These are phyloP conservation scores for Tarenaya hassleriana DNA, from an alignment of 345 rosid genomes.

Conservation along the genomic window DNA sequence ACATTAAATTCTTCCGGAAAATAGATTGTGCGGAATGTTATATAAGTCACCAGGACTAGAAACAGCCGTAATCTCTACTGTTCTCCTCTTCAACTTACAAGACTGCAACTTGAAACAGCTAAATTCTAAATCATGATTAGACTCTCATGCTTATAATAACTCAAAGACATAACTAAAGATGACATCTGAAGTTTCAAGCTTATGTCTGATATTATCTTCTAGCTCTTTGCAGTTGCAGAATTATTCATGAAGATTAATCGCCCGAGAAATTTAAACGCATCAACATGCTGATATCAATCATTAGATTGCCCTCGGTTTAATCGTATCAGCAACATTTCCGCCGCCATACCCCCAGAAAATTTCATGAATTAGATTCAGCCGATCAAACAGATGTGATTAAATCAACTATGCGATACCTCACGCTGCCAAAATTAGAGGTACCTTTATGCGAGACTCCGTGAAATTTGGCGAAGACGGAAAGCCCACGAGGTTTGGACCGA, in stretches of 20 bases:
- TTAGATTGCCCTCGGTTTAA: no score
- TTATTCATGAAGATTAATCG: no score
- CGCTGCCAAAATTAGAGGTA: conserved; percentile 5
- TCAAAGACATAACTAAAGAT: background rate
- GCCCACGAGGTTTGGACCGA: conserved; percentile 30
- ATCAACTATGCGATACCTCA: background rate
- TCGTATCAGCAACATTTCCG: no score
- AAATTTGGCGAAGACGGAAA: conserved; percentile 27
- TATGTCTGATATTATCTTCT: no score
- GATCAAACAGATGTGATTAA: background rate
- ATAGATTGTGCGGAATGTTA: background rate
- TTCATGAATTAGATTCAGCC: background rate
- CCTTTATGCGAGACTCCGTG: conserved; percentile 35
- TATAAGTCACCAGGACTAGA: conserved; percentile 3
- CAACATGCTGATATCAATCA: no score
- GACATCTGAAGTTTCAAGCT: background rate
- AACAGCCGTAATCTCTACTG: no score
- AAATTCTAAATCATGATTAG: background rate
- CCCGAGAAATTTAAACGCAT: no score
- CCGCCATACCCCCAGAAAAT: background rate
- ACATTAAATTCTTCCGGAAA: conserved; percentile 2
- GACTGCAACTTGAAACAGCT: background rate
- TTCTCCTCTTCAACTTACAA: background rate
- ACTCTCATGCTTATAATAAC: background rate
- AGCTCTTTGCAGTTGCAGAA: background rate